A percentile compares a stretch with the other conserved stretches of the same genome.
phyloP scores from a whole-genome alignment of 805 yeast genomes.

The Metschnikowia proteae region DNA sequence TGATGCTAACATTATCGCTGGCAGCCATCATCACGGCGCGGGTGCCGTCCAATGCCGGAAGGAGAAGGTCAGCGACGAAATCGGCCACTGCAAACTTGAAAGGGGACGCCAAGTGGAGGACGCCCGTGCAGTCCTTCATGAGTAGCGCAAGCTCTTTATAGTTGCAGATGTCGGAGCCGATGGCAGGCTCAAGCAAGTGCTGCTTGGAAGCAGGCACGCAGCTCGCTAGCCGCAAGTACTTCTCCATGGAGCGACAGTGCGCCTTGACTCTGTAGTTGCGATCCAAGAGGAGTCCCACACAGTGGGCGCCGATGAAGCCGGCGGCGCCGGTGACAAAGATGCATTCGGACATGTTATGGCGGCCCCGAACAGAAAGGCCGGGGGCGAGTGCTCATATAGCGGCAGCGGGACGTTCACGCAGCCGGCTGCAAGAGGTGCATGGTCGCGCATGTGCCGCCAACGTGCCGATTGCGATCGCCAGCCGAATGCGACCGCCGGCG shows the following conservation, averaged over 20 bases:
- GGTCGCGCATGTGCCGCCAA: not conserved
- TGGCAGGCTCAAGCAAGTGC: slow-evolving; percentile 2
- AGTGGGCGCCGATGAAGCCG: slow-evolving; percentile 10
- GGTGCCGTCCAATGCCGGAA: slow-evolving; percentile 55
- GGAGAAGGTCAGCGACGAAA: slow-evolving; percentile 47
- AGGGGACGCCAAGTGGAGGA: slow-evolving; percentile 58
- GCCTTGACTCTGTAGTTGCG: slow-evolving; percentile 8
- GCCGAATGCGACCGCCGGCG: slow-evolving; percentile 4
- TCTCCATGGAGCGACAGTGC: slow-evolving; percentile 1
- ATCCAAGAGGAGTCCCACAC: slow-evolving; percentile 4
- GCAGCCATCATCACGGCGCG: slow-evolving; percentile 44
- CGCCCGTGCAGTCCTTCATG: slow-evolving; percentile 5
- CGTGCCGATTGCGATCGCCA: not conserved
- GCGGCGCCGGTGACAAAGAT: slow-evolving; percentile 10
- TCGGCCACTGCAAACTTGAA: slow-evolving; percentile 42
- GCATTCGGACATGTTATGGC: not conserved
- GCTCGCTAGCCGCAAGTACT: not conserved
- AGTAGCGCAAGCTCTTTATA: not conserved
- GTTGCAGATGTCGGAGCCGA: slow-evolving; percentile 6
- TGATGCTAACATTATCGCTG: slow-evolving; percentile 7
- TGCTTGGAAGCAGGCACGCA: not conserved
- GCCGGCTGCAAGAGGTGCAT: not conserved
- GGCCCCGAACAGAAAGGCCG: too few species aligned
- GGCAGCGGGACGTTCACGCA: not conserved
- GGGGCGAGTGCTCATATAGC: not conserved